These are phyloP conservation scores for Metschnikowia orientalis DNA, from an alignment of 805 yeast genomes.

Conservation along the genomic window DNA sequence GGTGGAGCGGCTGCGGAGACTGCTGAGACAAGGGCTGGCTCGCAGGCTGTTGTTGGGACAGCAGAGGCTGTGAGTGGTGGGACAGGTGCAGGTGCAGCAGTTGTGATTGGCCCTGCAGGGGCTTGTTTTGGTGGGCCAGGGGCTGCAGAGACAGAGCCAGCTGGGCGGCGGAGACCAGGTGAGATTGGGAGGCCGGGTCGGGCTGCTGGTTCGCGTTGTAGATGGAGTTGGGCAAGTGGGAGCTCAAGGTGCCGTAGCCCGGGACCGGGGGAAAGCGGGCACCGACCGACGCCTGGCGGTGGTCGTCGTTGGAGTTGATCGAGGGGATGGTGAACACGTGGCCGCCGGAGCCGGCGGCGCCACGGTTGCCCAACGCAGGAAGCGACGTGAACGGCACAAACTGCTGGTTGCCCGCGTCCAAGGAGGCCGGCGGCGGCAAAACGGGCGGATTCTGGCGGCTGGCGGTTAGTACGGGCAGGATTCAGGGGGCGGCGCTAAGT, in stretches of 20 bases:
- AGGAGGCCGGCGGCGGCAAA: constrained; percentile 54
- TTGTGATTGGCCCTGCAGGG: no score
- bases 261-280: constrained; percentile 16
- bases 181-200: constrained; percentile 3
- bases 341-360: constrained; percentile 31
- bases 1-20: constrained; percentile 5
- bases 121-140: constrained; percentile 28
- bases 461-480: constrained; percentile 29
- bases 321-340: constrained; percentile 48
- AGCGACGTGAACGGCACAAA: constrained; percentile 50
- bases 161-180: constrained; percentile 16
- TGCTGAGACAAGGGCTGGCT: constrained; percentile 21
- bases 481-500: no score
- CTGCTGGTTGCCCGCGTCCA: constrained; percentile 46
- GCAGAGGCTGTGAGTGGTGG: background rate
- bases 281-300: constrained; percentile 12
- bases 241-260: constrained; percentile 16
- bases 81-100: no score
- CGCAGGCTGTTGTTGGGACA: no score
- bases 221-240: constrained; percentile 18
- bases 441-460: constrained; percentile 60
- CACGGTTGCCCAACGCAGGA: constrained; percentile 44
- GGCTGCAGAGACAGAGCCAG: no score
- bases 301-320: constrained; percentile 36
- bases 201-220: no score